A percentile compares a stretch with the other conserved stretches of the same genome.
phyloP scores from a whole-genome alignment of 768 basidiomycete species.

The Russula vinacea region DNA sequence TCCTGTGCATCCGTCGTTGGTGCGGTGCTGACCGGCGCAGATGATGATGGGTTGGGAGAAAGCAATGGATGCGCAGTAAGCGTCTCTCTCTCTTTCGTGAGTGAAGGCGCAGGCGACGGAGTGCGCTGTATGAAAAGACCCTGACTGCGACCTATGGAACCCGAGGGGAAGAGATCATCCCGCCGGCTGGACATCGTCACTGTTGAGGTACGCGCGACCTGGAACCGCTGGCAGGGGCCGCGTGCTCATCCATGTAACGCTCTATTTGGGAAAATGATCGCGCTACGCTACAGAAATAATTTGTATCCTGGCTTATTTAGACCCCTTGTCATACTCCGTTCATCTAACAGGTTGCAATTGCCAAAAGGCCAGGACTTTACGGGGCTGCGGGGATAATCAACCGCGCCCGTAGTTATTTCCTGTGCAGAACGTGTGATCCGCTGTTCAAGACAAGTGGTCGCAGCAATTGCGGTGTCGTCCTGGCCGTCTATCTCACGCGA shows the following conservation, averaged over 20 bases:
- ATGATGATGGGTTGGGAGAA: conserved; percentile 41
- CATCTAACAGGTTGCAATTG: background rate
- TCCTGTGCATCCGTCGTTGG: conserved; percentile 23
- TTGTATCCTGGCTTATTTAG: background rate
- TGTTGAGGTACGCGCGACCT: conserved; percentile 27
- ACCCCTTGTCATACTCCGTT: background rate
- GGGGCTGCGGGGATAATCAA: background rate
- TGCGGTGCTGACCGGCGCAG: conserved; percentile 33
- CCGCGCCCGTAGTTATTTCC: background rate
- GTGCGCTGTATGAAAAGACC: conserved; percentile 44
- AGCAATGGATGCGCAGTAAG: conserved; percentile 65
- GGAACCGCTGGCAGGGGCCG: background rate
- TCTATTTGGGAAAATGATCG: conserved; percentile 6
- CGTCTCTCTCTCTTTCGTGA: conserved; percentile 54
- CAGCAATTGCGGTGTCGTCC: background rate
- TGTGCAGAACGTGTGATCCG: background rate
- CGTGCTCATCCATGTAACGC: background rate
- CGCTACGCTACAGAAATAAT: background rate
- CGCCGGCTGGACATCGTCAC: conserved; percentile 40
- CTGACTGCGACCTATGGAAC: conserved; percentile 53
- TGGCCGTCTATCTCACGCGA: background rate
- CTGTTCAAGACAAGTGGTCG: background rate
- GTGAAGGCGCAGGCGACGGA: conserved; percentile 36
- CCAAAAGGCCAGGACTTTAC: background rate
- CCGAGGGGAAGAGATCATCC: conserved; percentile 46